Conservation (phyloP, 2,329 filamentous ascomycete species). For the Ceratocystis lukuohia region DNA sequence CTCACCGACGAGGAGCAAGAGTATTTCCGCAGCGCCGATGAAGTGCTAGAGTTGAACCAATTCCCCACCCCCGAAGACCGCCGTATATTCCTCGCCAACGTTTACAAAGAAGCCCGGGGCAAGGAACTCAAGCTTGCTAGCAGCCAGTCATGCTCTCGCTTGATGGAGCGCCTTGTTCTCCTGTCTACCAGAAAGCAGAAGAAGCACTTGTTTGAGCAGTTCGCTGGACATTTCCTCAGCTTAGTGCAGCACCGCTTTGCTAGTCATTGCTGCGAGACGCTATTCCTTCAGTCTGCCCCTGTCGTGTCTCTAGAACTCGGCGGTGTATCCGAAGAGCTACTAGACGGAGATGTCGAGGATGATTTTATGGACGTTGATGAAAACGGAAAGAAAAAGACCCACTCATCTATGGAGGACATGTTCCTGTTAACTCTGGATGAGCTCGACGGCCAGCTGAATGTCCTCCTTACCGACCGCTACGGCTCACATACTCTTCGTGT, state of each 20-base stretch:
- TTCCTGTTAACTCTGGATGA: constrained; percentile 77
- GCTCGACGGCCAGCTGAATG: constrained; percentile 71
- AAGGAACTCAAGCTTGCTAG: constrained; percentile 95
- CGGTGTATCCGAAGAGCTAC: constrained; percentile 32
- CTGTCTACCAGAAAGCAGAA: constrained; percentile 67
- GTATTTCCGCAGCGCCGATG: constrained; percentile 83
- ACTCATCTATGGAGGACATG: constrained; percentile 64
- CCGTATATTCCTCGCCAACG: constrained; percentile 59
- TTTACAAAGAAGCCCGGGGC: constrained; percentile 73
- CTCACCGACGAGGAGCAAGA: constrained; percentile 88
- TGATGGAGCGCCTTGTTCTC: constrained; percentile 84
- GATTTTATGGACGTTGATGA: constrained; percentile 14
- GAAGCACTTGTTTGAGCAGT: constrained; percentile 74
- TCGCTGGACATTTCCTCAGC: constrained; percentile 74
- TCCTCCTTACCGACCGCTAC: constrained; percentile 72
- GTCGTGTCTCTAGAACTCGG: constrained; percentile 61
- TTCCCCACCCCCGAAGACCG: constrained; percentile 66
- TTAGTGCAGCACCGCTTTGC: constrained; percentile 92
- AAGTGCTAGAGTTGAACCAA: constrained; percentile 78
- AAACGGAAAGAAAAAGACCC: constrained; percentile 25
- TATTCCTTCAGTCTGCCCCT: constrained; percentile 74
- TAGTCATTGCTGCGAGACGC: constrained; percentile 88
- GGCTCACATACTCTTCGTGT: constrained; percentile 85
- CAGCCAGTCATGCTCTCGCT: constrained; percentile 84
- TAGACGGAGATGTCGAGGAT: constrained; percentile 31